Conservation (phyloP, 83 land plant species). For the Picea mariana region DNA sequence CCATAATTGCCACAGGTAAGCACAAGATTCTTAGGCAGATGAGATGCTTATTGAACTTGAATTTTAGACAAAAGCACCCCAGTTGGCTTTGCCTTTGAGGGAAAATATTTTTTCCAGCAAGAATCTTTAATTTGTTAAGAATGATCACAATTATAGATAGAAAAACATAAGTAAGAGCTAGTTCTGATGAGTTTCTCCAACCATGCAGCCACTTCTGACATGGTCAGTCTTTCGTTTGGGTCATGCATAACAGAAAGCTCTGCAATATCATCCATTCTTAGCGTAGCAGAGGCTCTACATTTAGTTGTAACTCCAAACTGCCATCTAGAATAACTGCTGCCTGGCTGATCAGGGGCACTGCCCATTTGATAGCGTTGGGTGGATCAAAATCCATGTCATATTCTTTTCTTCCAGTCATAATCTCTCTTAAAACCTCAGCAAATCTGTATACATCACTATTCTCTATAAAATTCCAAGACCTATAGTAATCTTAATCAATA, state of each 20-base stretch:
- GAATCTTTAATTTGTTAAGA: too few relatives aligned
- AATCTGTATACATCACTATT: slow-evolving; percentile 66
- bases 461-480: slow-evolving; percentile 17
- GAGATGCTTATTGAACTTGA: too few relatives aligned
- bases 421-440: slow-evolving; percentile 68
- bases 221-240: slow-evolving; percentile 49
- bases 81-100: too few relatives aligned
- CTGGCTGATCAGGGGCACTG: slow-evolving; percentile 38
- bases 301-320: slow-evolving; percentile 48
- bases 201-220: slow-evolving; percentile 45
- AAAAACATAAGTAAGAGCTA: slow-evolving; percentile 3
- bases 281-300: slow-evolving; percentile 61
- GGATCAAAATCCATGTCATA: slow-evolving; percentile 47
- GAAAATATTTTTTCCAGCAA: too few relatives aligned
- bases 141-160: too few relatives aligned
- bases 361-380: slow-evolving; percentile 58
- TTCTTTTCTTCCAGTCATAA: slow-evolving; percentile 60
- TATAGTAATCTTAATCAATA: too few relatives aligned
- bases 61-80: too few relatives aligned
- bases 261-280: slow-evolving; percentile 64
- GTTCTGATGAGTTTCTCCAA: slow-evolving; percentile 53
- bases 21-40: too few relatives aligned
- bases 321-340: slow-evolving; percentile 41
- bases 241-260: slow-evolving; percentile 47
- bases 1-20: too few relatives aligned